Evolutionary conservation across 2,329 filamentous ascomycete species (phyloP), one percentile per base, ranked within the genome.

Genomic region (Polytolypa hystricis): DNA sequence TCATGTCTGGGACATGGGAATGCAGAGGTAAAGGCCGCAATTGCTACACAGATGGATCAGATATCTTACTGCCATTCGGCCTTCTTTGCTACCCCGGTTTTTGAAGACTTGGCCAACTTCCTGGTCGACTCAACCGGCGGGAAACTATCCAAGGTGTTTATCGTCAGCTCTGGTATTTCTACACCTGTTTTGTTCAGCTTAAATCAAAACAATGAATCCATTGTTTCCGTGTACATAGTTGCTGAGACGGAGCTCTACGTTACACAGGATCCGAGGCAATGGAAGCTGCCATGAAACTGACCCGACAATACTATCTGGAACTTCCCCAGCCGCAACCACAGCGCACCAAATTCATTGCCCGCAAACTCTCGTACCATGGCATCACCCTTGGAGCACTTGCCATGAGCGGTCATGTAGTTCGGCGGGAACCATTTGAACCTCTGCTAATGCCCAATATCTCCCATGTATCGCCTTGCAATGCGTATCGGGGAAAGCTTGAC

Each of bases 1-100:
- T 69, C 76, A 7, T 79, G 77, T 50, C 61, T 89, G 7, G 84
- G 83, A 5, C 77, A 84, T 47, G 75, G 73, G 19, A 69, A 79
- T 41, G 50, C 65, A 28, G 65, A 77, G 32, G 73, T 87, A 9
- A 64, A 65, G 9, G 60, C 70, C 2, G 80, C 78, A 1, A 68
- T 84, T 27, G 56, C 62, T 4, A 48, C 65, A 9, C 80, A 85
- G 47, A 62, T 81, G 44, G 63, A 70, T 32, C 57, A 72, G 30
- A 60, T 80, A 0, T 62, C 67, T 0, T 83, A 81, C 35, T 71
- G 73, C 19, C 66, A 74, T 30, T 70, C 74, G 0, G 58, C 71
- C 3, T 73, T 73, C 49, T 83, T 77, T 48, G 66, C 65, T 0
- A 74, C 69, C 0, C 52, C 62, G 3, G 59, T 67, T 1, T 65